Conservation (phyloP, 2,329 filamentous ascomycete species). For the Zymoseptoria pseudotritici region DNA sequence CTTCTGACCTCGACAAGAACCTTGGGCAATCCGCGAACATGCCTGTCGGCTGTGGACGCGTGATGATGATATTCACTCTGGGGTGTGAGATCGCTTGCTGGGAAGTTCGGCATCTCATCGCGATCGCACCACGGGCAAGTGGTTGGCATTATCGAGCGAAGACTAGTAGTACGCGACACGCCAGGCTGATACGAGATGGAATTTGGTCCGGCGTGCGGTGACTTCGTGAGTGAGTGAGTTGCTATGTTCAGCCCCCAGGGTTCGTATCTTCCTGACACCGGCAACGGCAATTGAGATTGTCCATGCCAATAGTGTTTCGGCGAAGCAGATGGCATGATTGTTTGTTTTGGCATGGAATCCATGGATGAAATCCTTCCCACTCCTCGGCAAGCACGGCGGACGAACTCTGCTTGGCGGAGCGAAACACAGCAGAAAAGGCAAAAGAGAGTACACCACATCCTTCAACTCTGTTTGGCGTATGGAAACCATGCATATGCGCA, state of each 20-base stretch:
- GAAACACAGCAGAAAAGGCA: neutral
- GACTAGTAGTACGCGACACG: neutral
- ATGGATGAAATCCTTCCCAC: neutral
- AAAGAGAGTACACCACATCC: neutral
- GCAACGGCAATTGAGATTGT: neutral
- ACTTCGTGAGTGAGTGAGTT: neutral
- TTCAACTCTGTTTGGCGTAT: neutral
- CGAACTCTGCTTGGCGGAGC: neutral
- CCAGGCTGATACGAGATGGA: neutral
- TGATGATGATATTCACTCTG: neutral
- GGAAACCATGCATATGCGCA: neutral
- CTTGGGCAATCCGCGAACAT: neutral
- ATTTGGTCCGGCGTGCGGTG: neutral
- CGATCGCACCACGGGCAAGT: neutral
- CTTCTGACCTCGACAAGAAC: neutral
- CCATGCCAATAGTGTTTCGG: neutral
- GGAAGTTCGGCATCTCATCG: neutral
- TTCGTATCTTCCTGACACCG: neutral
- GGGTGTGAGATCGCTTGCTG: neutral
- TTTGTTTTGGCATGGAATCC: neutral
- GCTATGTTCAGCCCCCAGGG: neutral
- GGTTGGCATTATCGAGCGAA: neutral
- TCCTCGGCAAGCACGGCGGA: neutral
- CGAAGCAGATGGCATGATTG: neutral
- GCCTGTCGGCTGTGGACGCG: neutral